A percentile compares a stretch with the other conserved stretches of the same genome.
These are phyloP conservation scores for Venturia carpophila DNA, from an alignment of 2,329 filamentous ascomycete genomes.

Conservation along the genomic window DNA sequence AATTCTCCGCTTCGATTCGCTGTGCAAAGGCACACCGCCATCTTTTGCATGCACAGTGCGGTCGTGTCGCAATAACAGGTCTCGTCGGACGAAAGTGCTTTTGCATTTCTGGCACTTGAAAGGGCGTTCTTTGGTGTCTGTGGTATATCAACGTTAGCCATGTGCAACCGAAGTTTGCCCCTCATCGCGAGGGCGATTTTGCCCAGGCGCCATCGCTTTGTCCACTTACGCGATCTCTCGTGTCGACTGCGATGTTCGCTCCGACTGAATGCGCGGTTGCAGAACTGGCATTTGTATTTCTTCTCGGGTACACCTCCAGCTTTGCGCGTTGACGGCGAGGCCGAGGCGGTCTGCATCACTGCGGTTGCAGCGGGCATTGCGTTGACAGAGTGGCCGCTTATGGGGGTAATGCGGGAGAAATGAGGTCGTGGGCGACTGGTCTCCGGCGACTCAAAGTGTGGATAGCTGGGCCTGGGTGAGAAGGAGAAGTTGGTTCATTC, in stretches of 20 bases:
- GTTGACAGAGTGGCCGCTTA: not conserved
- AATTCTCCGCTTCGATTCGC: slow-evolving; percentile 82
- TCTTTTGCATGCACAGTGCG: slow-evolving; percentile 98
- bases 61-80: slow-evolving; percentile 92
- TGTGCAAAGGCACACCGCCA: slow-evolving; percentile 85
- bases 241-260: slow-evolving; percentile 96
- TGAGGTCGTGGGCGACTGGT: not conserved
- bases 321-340: slow-evolving; percentile 63
- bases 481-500: not conserved
- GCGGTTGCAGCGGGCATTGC: slow-evolving; percentile 13
- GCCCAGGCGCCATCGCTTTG: slow-evolving; percentile 12
- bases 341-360: slow-evolving; percentile 12
- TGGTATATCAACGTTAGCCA: not conserved
- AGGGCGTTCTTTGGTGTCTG: slow-evolving; percentile 96
- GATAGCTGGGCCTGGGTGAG: slow-evolving; percentile 1
- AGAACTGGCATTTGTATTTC: slow-evolving; percentile 99
- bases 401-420: not conserved
- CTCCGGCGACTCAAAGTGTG: slow-evolving; percentile 6
- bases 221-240: slow-evolving; percentile 88
- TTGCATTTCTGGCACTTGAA: slow-evolving; percentile 99
- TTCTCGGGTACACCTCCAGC: slow-evolving; percentile 70
- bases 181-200: slow-evolving; percentile 29
- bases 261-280: slow-evolving; percentile 92
- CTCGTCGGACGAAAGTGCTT: slow-evolving; percentile 95
- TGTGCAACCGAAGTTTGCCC: slow-evolving; percentile 22